Evolutionary conservation across 1,139 yeast species (phyloP), one percentile per base, ranked within the genome.

Genomic region (Yamadazyma membranifaciens): DNA sequence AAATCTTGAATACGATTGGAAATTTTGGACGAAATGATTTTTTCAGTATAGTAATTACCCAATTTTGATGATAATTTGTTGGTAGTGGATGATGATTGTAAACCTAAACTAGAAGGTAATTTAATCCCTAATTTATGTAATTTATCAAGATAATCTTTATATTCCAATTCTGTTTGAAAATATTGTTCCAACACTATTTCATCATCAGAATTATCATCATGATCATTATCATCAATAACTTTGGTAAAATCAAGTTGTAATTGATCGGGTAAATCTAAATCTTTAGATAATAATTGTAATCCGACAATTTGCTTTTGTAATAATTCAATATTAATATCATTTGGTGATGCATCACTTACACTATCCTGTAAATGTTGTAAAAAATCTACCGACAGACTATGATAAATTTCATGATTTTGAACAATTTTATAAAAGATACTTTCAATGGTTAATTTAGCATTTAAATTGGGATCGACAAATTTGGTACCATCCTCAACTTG

Each of bases 221-320:
- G 29, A 14, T 45, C 26, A 9, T 27, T 6, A 7, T 38, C 34
- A 10, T 31, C 4, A 17, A 30, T 26, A n/a, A 29, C 43, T 2
- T 33, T 6, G 15, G 31, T 24, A 9, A 42, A 37, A 7, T 59
- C 55, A 33, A 48, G 24, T 51, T 74, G 67, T 45, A 72, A 54
- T 44, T 63, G 45, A 44, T 69, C 67, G 9, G 97, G 95, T 37
- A 94, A 61, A 54, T 87, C 94, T 49, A 87, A 56, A 57, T 89
- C 95, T 49, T 79, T 83, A 1, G 95, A 77, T 39, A 92, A 66
- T 27, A 89, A 60, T 57, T 89, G 89, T 49, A 87, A 78, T 0
- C 94, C 87, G 24, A 81, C 68, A 22, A 92, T 63, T 60, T 91
- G 98, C 39, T 79, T 74, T 42, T 76, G 72, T 44, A 91, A 67